phyloP scores from a whole-genome alignment of 371 early-diverging fungal genomes.

The Rhizopus sp. region DNA sequence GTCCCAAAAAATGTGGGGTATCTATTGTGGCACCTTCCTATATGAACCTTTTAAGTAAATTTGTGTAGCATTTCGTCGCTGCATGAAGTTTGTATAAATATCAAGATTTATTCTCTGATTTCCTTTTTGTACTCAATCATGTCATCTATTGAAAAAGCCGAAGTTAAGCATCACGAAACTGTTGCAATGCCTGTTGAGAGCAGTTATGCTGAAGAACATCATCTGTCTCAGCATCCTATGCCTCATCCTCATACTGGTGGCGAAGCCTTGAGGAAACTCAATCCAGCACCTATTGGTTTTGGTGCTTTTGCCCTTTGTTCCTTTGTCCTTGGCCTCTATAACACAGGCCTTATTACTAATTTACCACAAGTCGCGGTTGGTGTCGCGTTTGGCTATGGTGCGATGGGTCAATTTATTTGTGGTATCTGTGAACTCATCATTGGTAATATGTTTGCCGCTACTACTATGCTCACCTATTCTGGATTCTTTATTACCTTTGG shows the following conservation, averaged over 20 bases:
- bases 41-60: conserved; percentile 19
- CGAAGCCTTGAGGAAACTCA: conserved; percentile 7
- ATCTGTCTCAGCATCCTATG: neutral
- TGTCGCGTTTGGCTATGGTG: conserved; percentile 40
- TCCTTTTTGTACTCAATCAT: conserved; percentile 3
- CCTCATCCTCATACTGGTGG: conserved; percentile 5
- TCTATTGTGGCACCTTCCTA: conserved; percentile 22
- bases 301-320: conserved; percentile 40
- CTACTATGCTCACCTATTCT: conserved; percentile 38
- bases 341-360: conserved; percentile 26
- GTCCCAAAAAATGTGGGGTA: conserved; percentile 24
- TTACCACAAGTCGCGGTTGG: conserved; percentile 43
- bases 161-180: conserved; percentile 24
- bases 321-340: conserved; percentile 38
- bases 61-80: neutral
- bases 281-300: conserved; percentile 43
- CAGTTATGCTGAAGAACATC: conserved; percentile 3
- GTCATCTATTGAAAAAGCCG: conserved; percentile 17
- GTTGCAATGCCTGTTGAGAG: conserved; percentile 3
- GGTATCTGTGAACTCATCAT: conserved; percentile 33
- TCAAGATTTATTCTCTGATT: neutral
- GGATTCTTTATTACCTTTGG: conserved; percentile 46
- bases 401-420: conserved; percentile 38
- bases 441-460: conserved; percentile 44
- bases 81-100: conserved; percentile 16